Percentiles rank a stretch among this genome's conserved stretches.
These are phyloP conservation scores for Fusarium sp. DNA, from an alignment of 2,329 filamentous ascomycete species.

Conservation along the genomic window DNA sequence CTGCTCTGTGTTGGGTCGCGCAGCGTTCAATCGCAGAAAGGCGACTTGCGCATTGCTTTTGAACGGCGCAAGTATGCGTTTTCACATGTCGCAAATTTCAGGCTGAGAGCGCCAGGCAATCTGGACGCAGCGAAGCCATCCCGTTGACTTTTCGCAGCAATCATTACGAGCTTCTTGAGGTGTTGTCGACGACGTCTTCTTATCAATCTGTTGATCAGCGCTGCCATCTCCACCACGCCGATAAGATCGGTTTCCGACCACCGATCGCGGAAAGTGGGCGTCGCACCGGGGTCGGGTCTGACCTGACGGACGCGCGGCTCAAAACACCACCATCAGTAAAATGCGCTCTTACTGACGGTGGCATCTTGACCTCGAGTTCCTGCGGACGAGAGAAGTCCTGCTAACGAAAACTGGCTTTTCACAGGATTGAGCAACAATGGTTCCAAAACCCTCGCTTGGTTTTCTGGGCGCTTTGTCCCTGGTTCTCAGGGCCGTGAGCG, in stretches of 20 bases:
- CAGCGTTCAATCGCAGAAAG: neutral
- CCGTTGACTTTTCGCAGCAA: neutral
- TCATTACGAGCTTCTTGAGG: neutral
- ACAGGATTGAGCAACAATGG: conserved; percentile 14
- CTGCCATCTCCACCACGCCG: conserved; percentile 11
- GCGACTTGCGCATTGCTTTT: neutral
- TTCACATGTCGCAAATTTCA: neutral
- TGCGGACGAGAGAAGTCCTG: neutral
- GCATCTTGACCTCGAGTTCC: neutral
- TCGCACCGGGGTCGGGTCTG: conserved; percentile 15
- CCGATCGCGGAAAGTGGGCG: conserved; percentile 25
- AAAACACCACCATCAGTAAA: neutral
- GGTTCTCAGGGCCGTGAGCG: conserved; percentile 2
- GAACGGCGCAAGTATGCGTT: neutral
- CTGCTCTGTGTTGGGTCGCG: conserved; percentile 3
- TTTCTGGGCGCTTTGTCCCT: conserved; percentile 26
- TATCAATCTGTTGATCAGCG: conserved; percentile 35
- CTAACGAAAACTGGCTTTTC: neutral
- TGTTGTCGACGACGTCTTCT: neutral
- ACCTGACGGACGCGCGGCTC: conserved; percentile 37
- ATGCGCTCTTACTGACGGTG: conserved; percentile 8
- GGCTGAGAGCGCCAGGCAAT: neutral
- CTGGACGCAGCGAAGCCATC: neutral
- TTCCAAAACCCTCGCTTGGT: conserved; percentile 20
- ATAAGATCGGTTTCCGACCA: conserved; percentile 29